Evolutionary conservation across 108 stramenopile genomes (phyloP).

Genomic region (Nitzschia sp.): DNA sequence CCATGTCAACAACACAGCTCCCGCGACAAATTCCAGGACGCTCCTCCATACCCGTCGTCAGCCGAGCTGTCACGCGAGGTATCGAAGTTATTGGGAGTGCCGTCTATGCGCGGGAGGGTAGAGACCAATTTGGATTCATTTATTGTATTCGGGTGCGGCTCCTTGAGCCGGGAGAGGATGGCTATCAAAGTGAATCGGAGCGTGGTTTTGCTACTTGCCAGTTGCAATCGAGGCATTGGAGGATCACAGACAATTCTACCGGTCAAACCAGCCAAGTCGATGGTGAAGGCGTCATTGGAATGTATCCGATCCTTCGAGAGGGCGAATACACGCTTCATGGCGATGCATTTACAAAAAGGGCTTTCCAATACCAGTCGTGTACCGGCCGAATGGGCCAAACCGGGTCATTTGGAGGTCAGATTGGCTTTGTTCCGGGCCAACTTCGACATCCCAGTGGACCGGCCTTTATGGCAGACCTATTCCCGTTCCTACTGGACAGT

Average conservation of each 20-base stretch:
- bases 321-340: constrained; percentile 31
- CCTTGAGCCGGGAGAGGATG: constrained; percentile 36
- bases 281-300: constrained; percentile 59
- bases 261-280: constrained; percentile 20
- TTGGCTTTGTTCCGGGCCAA: constrained; percentile 28
- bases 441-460: constrained; percentile 20
- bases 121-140: constrained; percentile 25
- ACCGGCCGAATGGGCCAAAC: constrained; percentile 7
- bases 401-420: constrained; percentile 24
- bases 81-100: constrained; percentile 59
- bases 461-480: constrained; percentile 18
- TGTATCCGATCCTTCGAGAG: constrained; percentile 51
- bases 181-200: constrained; percentile 36
- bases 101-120: constrained; percentile 22
- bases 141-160: constrained; percentile 57
- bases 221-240: constrained; percentile 52
- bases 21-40: not conserved
- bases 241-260: constrained; percentile 19
- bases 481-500: constrained; percentile 19
- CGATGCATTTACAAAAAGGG: constrained; percentile 4
- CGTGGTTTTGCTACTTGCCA: constrained; percentile 66
- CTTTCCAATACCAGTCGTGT: constrained; percentile 38
- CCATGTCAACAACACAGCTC: not conserved
- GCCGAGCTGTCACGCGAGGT: constrained; percentile 55
- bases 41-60: constrained; percentile 17